Evolutionary conservation across 371 early-diverging fungal genomes (phyloP).

Genomic region (Thermomucor indicae-seudaticae): DNA sequence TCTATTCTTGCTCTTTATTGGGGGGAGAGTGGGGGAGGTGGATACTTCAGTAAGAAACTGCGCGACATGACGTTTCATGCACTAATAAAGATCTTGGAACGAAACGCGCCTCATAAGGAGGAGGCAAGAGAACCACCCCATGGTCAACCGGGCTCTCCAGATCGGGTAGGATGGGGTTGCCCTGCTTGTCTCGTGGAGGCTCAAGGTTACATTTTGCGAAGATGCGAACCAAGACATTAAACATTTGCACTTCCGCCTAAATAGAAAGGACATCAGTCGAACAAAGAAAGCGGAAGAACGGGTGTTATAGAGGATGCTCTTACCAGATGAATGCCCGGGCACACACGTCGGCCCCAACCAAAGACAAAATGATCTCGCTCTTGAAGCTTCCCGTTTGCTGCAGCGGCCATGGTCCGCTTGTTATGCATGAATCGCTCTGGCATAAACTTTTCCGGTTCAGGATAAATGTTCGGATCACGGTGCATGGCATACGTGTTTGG

Average conservation of each 20-base stretch:
- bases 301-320: background rate
- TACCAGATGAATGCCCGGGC: slow-evolving; percentile 14
- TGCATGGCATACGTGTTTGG: slow-evolving; percentile 11
- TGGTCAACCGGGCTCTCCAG: background rate
- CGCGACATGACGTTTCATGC: background rate
- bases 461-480: slow-evolving; percentile 2
- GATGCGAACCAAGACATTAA: slow-evolving; percentile 1
- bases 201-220: slow-evolving; percentile 5
- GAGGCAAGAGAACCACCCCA: background rate
- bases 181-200: background rate
- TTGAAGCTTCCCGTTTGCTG: slow-evolving; percentile 7
- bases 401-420: slow-evolving; percentile 4
- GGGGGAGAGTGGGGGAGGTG: no score
- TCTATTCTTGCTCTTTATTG: no score
- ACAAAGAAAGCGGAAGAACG: background rate
- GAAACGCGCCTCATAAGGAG: background rate
- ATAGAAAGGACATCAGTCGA: background rate
- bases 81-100: background rate
- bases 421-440: slow-evolving; percentile 13
- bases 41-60: no score
- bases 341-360: slow-evolving; percentile 14
- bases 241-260: slow-evolving; percentile 10
- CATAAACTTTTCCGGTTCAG: slow-evolving; percentile 6
- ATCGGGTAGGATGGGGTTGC: background rate
- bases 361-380: slow-evolving; percentile 8